Evolutionary conservation across 1,284 basidiomycete species (phyloP), one percentile per base, ranked within the genome.

Genomic region (Butyriboletus appendiculatus): DNA sequence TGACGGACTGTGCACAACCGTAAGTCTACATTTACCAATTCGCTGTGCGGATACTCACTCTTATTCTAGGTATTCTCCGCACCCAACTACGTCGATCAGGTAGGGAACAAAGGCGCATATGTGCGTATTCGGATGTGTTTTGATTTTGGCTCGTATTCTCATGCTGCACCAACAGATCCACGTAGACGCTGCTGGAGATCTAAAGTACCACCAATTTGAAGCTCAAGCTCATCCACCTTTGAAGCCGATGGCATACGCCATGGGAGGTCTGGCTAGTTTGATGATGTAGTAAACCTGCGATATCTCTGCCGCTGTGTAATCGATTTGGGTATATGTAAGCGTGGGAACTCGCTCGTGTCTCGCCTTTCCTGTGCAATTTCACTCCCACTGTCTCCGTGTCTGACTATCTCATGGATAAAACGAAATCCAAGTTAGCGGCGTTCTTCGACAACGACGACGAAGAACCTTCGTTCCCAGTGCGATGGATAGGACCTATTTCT

Each of bases 231-330:
- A 97, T 74, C 94, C 94, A 20, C 86, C 91, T 48, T 79, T 96
- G 78, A 91, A 86, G 68, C 94, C 94, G 10, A 97, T 97, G 94
- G 94, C 94, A 2, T 97, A 96, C 66, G 81, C 79, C 8, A 79
- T 78, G 56, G 80, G 82, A 26, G 86, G 87, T 6, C 70, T 91
- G 46, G 78, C 81, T 20, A 82, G 73, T 62, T 66, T 90, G 71
- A 79, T 90, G 74, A 83, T 86, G 85, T 75, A 71, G 66, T 41
- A 30, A 43, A 24, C 20, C 28, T 12, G 14, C 39, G 28, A 43
- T 42, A 26, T 18, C 15, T 28, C n/a, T 30, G 38, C 4, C 34
- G n/a, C 8, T 7, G 35, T n/a, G 44, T 40, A 42, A 37, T 49
- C 14, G 3, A 38, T 32, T 58, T 49, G 28, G 7, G 48, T 34